Evolutionary conservation across 495 filamentous ascomycete species (phyloP), one percentile per base, ranked within the genome.

Genomic region (Xylaria curta): DNA sequence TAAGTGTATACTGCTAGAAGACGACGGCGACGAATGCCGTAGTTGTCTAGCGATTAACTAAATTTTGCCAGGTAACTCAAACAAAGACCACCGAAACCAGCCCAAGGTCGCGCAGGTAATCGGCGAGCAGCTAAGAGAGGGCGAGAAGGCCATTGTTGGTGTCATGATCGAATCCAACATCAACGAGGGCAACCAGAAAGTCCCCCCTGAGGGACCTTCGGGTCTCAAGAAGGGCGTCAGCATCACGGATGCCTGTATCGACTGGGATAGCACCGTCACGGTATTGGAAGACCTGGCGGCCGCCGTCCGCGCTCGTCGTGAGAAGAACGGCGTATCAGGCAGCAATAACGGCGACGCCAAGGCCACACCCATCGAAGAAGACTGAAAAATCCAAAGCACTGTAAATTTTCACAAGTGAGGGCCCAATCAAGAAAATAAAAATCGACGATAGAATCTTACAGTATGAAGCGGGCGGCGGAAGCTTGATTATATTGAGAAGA

Each of bases 161-260:
- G 91, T 98, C 73, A 99, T 99, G 96, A 97, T 99, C 76, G 96
- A 99, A 84, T 97, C 93, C 76, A 96, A 98, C 82, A 94, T 99
- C 87, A 89, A 94, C 79, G 96, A 97, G 84, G 96, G 96, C 77
- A 89, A 92, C 85, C 96, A 99, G 82, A 97, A 97, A 82, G 93
- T 97, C 12, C 94, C 96, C 2, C 76, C 90, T 21, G 95, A 94
- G 78, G 95, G 95, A 26, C 92, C 91, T 12, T 80, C 88, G 0
- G 92, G 82, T 38, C 85, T 99, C 49, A 92, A 93, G 85, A 94
- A 93, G 85, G 96, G 96, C 76, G 94, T 99, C 74, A 94, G 91
- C 81, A 98, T 99, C 81, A 99, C 96, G 1, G 96, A 99, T 80
- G 96, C 97, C 56, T 99, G 96, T 83, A 97, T 99, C 76, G 86